These are phyloP conservation scores for Solanum tacnaense DNA, from an alignment of 257 asterid genomes.

Conservation along the genomic window DNA sequence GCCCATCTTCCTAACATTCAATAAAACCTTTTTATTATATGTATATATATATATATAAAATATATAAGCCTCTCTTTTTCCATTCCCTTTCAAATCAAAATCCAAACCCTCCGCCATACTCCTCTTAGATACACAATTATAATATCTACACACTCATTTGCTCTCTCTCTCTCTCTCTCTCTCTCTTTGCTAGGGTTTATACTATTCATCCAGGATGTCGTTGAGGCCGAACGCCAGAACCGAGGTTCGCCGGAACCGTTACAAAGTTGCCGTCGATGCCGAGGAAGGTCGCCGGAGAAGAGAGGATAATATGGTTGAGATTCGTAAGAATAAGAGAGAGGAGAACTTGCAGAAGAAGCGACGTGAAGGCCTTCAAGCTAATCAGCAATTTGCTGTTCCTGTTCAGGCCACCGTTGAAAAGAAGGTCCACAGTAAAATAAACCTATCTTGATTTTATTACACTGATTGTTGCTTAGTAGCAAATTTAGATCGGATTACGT, in stretches of 20 bases:
- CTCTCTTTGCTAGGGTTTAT: background rate
- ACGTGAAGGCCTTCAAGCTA: slow-evolving; percentile 51
- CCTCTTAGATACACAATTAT: background rate
- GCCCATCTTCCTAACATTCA: slow-evolving; percentile 13
- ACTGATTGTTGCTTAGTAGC: background rate
- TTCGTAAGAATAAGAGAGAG: slow-evolving; percentile 76
- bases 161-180: background rate
- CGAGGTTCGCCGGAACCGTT: slow-evolving; percentile 78
- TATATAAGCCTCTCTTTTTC: background rate
- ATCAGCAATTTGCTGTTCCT: slow-evolving; percentile 30
- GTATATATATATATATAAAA: background rate
- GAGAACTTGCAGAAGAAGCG: slow-evolving; percentile 93
- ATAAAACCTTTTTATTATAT: background rate
- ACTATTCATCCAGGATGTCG: slow-evolving; percentile 36
- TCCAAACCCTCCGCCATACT: slow-evolving; percentile 7
- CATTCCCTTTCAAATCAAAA: slow-evolving; percentile 15
- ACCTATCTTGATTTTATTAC: background rate
- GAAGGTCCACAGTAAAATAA: slow-evolving; percentile 31
- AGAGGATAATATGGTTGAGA: slow-evolving; percentile 94
- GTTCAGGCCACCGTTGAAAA: slow-evolving; percentile 39
- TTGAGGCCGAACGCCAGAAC: slow-evolving; percentile 65
- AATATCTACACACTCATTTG: background rate
- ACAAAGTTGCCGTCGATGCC: slow-evolving; percentile 89
- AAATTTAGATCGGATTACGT: background rate
- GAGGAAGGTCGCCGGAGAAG: slow-evolving; percentile 90